phyloP scores from a whole-genome alignment of 2,329 filamentous ascomycete species.

The Hirsutella rhossiliensis region DNA sequence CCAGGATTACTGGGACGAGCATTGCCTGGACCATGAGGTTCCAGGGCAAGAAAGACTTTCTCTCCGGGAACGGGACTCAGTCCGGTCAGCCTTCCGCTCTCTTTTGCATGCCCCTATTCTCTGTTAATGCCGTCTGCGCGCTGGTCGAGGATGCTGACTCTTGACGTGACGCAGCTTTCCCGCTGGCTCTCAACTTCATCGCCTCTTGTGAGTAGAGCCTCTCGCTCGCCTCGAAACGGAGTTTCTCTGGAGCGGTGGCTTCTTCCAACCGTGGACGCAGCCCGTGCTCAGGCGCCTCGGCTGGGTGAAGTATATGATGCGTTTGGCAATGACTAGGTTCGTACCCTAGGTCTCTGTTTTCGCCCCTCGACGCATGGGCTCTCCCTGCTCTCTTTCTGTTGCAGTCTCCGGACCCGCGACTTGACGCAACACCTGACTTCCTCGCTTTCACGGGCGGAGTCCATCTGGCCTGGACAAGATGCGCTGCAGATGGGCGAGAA shows the following conservation, averaged over 20 bases:
- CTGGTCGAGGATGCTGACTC: neutral
- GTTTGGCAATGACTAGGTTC: conserved; percentile 24
- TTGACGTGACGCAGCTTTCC: conserved; percentile 46
- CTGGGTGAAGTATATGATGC: conserved; percentile 8
- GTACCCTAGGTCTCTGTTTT: conserved; percentile 27
- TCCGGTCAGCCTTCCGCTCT: conserved; percentile 48
- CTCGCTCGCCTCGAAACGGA: conserved; percentile 1
- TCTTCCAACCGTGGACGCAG: conserved; percentile 4
- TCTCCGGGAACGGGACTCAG: conserved; percentile 70
- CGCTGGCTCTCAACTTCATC: conserved; percentile 80
- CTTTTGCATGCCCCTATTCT: neutral
- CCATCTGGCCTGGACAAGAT: no score
- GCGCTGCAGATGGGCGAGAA: neutral
- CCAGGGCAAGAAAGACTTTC: conserved; percentile 58
- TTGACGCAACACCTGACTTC: no score
- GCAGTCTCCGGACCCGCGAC: neutral
- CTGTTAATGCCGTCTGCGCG: neutral
- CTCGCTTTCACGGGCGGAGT: no score
- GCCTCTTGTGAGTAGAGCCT: conserved; percentile 70
- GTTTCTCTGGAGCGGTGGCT: conserved; percentile 50
- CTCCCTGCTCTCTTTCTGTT: neutral
- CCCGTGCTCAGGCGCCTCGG: conserved; percentile 3
- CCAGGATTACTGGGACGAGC: conserved; percentile 50
- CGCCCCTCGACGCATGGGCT: conserved; percentile 10
- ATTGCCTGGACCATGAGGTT: conserved; percentile 46